Conservation (phyloP, 768 basidiomycete genomes). For the Lactarius hatsudake region DNA sequence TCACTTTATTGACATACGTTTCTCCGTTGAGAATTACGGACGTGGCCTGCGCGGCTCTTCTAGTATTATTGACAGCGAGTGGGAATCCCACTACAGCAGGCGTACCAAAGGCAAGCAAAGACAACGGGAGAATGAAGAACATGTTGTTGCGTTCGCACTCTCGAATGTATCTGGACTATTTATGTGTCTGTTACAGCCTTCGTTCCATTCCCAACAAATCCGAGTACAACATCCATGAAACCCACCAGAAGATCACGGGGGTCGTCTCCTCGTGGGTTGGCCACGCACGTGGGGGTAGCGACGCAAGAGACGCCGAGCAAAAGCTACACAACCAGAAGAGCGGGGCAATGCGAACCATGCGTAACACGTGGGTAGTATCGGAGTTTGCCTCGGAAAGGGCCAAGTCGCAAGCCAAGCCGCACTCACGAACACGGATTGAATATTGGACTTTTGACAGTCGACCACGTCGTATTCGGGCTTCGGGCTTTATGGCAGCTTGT, state of each 20-base stretch:
- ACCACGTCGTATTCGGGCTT: background rate
- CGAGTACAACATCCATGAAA: too few species aligned
- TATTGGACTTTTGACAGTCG: background rate
- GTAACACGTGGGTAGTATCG: background rate
- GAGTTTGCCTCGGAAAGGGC: background rate
- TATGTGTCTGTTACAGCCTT: background rate
- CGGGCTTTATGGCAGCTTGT: background rate
- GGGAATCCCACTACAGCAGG: background rate
- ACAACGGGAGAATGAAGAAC: background rate
- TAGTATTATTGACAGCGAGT: background rate
- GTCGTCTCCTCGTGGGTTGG: background rate
- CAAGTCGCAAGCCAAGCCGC: background rate
- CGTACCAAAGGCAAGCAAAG: background rate
- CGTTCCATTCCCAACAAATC: background rate
- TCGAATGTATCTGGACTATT: background rate
- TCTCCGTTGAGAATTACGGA: slow-evolving; percentile 39
- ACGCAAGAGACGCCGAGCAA: background rate
- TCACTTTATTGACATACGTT: slow-evolving; percentile 46
- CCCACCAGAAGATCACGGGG: background rate
- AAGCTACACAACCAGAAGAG: background rate
- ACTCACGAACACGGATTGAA: background rate
- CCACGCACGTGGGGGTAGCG: background rate
- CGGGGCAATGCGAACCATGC: too few species aligned
- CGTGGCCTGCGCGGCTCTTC: slow-evolving; percentile 10
- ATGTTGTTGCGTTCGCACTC: background rate